phyloP scores from a whole-genome alignment of 1,284 basidiomycete genomes.

The Boletellus deceptivus region DNA sequence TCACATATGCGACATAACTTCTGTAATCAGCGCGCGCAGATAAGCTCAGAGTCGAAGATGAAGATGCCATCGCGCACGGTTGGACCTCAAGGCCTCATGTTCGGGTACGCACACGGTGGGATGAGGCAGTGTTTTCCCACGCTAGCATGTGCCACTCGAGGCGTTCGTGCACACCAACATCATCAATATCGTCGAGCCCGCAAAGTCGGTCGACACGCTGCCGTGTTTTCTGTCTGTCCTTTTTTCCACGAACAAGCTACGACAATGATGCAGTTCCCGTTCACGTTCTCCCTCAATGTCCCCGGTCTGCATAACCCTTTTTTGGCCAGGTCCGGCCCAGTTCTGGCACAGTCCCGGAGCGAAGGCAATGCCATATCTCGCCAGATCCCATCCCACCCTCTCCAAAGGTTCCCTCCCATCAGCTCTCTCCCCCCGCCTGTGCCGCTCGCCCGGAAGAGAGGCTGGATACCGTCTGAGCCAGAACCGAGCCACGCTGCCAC shows the following conservation, averaged over 20 bases:
- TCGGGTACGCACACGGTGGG: too few relatives aligned
- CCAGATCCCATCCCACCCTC: constrained; percentile 24
- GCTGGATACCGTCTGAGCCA: constrained; percentile 63
- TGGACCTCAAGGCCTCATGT: too few relatives aligned
- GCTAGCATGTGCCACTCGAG: too few relatives aligned
- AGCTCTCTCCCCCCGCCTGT: constrained; percentile 28
- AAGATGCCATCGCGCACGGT: too few relatives aligned
- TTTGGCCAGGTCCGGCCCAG: constrained; percentile 24
- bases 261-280: constrained; percentile 54
- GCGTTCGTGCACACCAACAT: too few relatives aligned
- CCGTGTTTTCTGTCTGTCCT: too few relatives aligned
- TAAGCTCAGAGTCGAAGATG: too few relatives aligned
- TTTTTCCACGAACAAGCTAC: constrained; percentile 21
- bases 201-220: too few relatives aligned
- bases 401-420: constrained; percentile 21
- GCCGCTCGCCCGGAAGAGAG: constrained; percentile 56
- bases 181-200: too few relatives aligned
- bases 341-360: constrained; percentile 22
- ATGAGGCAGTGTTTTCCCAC: too few relatives aligned
- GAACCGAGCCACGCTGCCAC: constrained; percentile 54
- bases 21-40: too few relatives aligned
- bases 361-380: constrained; percentile 18
- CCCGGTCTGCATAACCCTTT: constrained; percentile 69
- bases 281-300: constrained; percentile 62
- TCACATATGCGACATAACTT: too few relatives aligned